Conservation (phyloP, 78 protist genomes). For the Monosiga brevicollis region DNA sequence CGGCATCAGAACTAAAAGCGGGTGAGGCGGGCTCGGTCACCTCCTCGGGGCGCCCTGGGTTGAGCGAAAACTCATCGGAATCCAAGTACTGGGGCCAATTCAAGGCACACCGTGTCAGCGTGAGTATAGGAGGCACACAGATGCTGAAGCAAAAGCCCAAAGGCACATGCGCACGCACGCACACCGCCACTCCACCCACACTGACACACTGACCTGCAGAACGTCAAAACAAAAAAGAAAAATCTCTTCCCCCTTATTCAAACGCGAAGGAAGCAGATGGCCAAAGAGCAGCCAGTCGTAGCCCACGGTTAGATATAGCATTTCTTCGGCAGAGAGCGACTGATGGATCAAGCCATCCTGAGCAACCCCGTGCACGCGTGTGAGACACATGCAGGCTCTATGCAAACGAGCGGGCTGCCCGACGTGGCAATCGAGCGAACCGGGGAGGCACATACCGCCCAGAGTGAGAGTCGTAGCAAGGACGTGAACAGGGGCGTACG, state of each 20-base stretch:
- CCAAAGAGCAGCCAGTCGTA: slow-evolving; percentile 73
- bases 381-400: background rate
- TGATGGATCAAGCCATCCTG: slow-evolving; percentile 53
- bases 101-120: too few species aligned
- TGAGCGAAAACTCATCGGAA: too few species aligned
- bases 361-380: background rate
- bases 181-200: background rate
- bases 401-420: background rate
- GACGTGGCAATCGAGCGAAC: background rate
- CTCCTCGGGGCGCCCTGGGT: too few species aligned
- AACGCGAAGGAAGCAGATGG: slow-evolving; percentile 38
- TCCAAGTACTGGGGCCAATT: too few species aligned
- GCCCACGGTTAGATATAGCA: slow-evolving; percentile 64
- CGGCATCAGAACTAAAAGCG: too few species aligned
- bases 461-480: slow-evolving; percentile 51
- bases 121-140: too few species aligned
- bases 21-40: too few species aligned
- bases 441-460: slow-evolving; percentile 36
- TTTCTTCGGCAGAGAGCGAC: slow-evolving; percentile 41
- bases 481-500: slow-evolving; percentile 73
- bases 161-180: background rate
- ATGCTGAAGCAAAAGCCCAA: background rate
- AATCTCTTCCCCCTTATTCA: slow-evolving; percentile 48
- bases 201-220: background rate
- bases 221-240: slow-evolving; percentile 45